These are phyloP conservation scores for Pisolithus microcarpus DNA, from an alignment of 768 basidiomycete genomes.

Conservation along the genomic window DNA sequence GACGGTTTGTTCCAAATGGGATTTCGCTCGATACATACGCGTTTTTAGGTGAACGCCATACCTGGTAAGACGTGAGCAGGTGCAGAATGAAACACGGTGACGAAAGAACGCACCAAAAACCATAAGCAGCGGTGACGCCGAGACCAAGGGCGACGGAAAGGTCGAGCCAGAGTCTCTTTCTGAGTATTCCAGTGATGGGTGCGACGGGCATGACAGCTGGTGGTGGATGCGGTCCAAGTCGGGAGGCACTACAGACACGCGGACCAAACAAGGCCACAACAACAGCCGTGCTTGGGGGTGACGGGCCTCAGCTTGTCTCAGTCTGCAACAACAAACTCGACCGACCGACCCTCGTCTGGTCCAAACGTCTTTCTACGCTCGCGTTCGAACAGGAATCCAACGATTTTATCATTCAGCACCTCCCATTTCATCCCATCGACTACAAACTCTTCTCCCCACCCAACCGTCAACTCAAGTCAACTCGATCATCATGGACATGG, in stretches of 20 bases:
- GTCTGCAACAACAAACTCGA: too few relatives aligned
- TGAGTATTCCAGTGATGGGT: slow-evolving; percentile 89
- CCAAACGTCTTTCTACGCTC: too few relatives aligned
- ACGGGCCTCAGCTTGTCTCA: neutral
- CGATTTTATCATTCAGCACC: too few relatives aligned
- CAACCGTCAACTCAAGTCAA: slow-evolving; percentile 17
- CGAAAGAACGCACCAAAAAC: slow-evolving; percentile 63
- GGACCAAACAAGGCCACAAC: slow-evolving; percentile 26
- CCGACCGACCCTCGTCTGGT: too few relatives aligned
- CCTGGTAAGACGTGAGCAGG: slow-evolving; percentile 37
- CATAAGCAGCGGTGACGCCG: slow-evolving; percentile 66
- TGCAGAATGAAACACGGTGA: slow-evolving; percentile 1
- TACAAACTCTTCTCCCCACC: slow-evolving; percentile 7
- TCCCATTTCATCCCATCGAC: slow-evolving; percentile 7
- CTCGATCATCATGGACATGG: slow-evolving; percentile 64
- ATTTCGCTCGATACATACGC: slow-evolving; percentile 40
- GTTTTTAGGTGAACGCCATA: slow-evolving; percentile 73
- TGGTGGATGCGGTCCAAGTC: slow-evolving; percentile 24
- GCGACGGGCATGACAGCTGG: slow-evolving; percentile 64
- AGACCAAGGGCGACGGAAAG: slow-evolving; percentile 68
- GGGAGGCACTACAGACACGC: slow-evolving; percentile 10
- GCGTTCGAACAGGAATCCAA: too few relatives aligned
- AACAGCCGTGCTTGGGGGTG: too few relatives aligned
- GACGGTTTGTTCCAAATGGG: slow-evolving; percentile 3
- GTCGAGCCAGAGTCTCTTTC: slow-evolving; percentile 89